These are phyloP conservation scores for Aspergillus taichungensis DNA, from an alignment of 495 filamentous ascomycete species.

Conservation along the genomic window DNA sequence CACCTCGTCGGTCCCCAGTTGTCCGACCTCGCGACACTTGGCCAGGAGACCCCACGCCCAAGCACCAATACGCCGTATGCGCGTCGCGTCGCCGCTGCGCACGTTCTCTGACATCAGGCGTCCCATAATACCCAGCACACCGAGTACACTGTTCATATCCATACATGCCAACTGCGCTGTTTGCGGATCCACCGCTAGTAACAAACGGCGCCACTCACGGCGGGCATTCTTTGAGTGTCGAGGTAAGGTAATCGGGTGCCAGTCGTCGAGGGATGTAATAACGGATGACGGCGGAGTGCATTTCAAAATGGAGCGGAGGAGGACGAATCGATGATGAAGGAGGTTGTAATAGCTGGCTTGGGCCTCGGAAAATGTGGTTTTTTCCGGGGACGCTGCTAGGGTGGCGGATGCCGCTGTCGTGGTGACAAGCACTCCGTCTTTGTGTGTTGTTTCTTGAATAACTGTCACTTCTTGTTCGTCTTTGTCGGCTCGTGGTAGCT, in stretches of 20 bases:
- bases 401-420: conserved; percentile 23
- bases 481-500: background rate
- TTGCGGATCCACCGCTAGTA: conserved; percentile 49
- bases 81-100: conserved; percentile 29
- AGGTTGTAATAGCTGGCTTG: conserved; percentile 55
- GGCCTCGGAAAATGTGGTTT: conserved; percentile 29
- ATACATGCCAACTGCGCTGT: conserved; percentile 62
- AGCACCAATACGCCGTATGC: conserved; percentile 40
- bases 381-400: background rate
- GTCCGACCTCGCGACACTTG: conserved; percentile 39
- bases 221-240: conserved; percentile 29
- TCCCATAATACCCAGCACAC: conserved; percentile 36
- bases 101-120: conserved; percentile 34
- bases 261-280: conserved; percentile 42
- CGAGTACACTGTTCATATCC: conserved; percentile 51
- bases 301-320: conserved; percentile 50
- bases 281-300: conserved; percentile 41
- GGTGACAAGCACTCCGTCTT: conserved; percentile 26
- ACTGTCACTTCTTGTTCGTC: background rate
- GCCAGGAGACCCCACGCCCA: conserved; percentile 45
- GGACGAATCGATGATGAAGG: conserved; percentile 50
- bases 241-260: conserved; percentile 49
- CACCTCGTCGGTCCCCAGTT: conserved; percentile 43
- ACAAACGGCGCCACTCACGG: conserved; percentile 42
- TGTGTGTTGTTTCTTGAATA: background rate